These are phyloP conservation scores for Talaromyces adpressus DNA, from an alignment of 495 filamentous ascomycete genomes.

Conservation along the genomic window DNA sequence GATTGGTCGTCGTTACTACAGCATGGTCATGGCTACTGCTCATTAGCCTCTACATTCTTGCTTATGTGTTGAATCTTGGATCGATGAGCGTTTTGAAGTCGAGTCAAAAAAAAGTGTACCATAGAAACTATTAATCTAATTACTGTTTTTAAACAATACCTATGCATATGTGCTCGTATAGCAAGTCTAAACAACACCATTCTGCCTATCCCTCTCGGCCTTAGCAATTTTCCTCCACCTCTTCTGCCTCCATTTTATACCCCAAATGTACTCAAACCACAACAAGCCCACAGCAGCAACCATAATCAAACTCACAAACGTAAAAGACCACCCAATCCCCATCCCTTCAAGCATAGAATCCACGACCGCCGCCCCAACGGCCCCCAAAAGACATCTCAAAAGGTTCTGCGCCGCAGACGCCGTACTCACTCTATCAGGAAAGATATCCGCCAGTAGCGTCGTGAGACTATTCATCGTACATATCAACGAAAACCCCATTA, in stretches of 20 bases:
- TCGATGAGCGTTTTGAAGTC: neutral
- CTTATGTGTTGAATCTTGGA: neutral
- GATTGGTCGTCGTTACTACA: constrained; percentile 63
- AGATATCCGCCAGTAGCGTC: constrained; percentile 4
- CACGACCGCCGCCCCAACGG: constrained; percentile 52
- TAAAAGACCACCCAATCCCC: constrained; percentile 43
- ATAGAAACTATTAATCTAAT: neutral
- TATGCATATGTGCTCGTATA: neutral
- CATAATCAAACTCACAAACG: constrained; percentile 23
- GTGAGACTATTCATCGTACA: constrained; percentile 19
- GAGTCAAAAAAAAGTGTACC: neutral
- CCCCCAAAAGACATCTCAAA: constrained; percentile 58
- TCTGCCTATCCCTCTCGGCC: constrained; percentile 1
- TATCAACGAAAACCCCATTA: constrained; percentile 46
- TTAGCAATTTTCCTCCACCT: neutral
- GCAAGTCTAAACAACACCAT: neutral
- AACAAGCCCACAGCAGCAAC: constrained; percentile 13
- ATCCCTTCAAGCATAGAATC: constrained; percentile 52
- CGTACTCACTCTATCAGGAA: constrained; percentile 50
- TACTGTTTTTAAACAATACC: neutral
- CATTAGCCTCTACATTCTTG: constrained; percentile 14
- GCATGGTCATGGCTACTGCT: constrained; percentile 42
- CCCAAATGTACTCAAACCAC: constrained; percentile 10
- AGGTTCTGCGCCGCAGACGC: constrained; percentile 67
- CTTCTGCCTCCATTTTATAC: neutral